These are phyloP conservation scores for Phytopythium vexans DNA, from an alignment of 352 stramenopile genomes.

Conservation along the genomic window DNA sequence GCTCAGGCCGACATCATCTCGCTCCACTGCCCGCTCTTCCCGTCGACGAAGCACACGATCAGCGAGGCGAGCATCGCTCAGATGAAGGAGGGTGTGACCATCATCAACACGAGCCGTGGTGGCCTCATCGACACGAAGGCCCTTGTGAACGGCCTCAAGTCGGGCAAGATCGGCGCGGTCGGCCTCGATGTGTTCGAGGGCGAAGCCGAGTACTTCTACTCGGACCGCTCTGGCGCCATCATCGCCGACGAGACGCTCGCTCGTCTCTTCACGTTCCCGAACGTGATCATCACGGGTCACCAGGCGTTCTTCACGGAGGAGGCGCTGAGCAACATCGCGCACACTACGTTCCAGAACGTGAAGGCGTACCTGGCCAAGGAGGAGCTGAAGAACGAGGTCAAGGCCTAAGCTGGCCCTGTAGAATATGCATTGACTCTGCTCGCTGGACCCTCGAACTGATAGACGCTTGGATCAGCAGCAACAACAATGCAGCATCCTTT, in stretches of 20 bases:
- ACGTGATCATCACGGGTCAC: constrained; percentile 82
- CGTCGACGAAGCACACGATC: constrained; percentile 81
- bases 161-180: constrained; percentile 66
- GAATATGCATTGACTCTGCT: too few relatives aligned
- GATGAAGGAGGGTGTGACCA: constrained; percentile 86
- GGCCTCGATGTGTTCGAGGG: constrained; percentile 90
- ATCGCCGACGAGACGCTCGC: constrained; percentile 70
- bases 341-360: constrained; percentile 76
- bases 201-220: constrained; percentile 77
- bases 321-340: constrained; percentile 66
- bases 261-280: constrained; percentile 77
- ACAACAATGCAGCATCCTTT: too few relatives aligned
- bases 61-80: constrained; percentile 75
- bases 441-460: too few relatives aligned
- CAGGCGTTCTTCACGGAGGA: constrained; percentile 83
- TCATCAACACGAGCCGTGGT: constrained; percentile 91
- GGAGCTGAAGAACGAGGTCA: constrained; percentile 27
- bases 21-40: constrained; percentile 83
- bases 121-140: constrained; percentile 84
- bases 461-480: too few relatives aligned
- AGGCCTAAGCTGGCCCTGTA: too few relatives aligned
- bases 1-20: constrained; percentile 83
- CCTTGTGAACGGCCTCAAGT: constrained; percentile 77
- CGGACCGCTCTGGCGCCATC: constrained; percentile 60
- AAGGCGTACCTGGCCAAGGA: constrained; percentile 42